These are phyloP conservation scores for Fraxinus quadrangulata DNA, from an alignment of 257 asterid species.

Conservation along the genomic window DNA sequence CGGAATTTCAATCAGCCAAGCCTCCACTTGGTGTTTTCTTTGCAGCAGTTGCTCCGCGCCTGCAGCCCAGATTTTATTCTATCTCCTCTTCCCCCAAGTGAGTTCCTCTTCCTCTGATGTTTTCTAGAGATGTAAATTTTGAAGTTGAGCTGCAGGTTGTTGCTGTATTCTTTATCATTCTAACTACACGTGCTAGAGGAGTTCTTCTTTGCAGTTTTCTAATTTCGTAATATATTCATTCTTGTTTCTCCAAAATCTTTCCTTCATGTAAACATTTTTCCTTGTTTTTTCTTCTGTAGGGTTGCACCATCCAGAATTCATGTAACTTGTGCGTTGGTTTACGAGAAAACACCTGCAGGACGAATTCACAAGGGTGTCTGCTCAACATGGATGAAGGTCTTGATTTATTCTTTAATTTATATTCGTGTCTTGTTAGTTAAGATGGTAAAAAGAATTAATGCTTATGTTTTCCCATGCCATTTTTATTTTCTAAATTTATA, in stretches of 20 bases:
- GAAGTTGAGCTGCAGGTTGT: slow-evolving; percentile 11
- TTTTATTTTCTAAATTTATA: slow-evolving; percentile 6
- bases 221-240: background rate
- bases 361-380: slow-evolving; percentile 91
- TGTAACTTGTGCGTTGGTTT: slow-evolving; percentile 89
- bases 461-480: background rate
- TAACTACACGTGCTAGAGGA: background rate
- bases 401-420: slow-evolving; percentile 14
- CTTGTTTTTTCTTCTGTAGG: slow-evolving; percentile 41
- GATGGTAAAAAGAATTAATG: background rate
- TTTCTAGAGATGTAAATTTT: slow-evolving; percentile 11
- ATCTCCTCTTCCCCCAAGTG: slow-evolving; percentile 94
- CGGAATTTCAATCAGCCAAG: slow-evolving; percentile 80
- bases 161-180: background rate
- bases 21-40: slow-evolving; percentile 94
- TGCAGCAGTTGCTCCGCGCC: slow-evolving; percentile 86
- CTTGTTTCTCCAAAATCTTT: slow-evolving; percentile 1
- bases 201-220: background rate
- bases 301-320: slow-evolving; percentile 74
- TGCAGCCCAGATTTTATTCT: slow-evolving; percentile 90
- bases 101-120: slow-evolving; percentile 22
- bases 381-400: slow-evolving; percentile 99
- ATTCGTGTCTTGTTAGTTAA: slow-evolving; percentile 5
- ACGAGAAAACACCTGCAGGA: slow-evolving; percentile 82
- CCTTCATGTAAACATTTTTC: background rate